These are phyloP conservation scores for Hippophae tibetana DNA, from an alignment of 306 rosid genomes.

Conservation along the genomic window DNA sequence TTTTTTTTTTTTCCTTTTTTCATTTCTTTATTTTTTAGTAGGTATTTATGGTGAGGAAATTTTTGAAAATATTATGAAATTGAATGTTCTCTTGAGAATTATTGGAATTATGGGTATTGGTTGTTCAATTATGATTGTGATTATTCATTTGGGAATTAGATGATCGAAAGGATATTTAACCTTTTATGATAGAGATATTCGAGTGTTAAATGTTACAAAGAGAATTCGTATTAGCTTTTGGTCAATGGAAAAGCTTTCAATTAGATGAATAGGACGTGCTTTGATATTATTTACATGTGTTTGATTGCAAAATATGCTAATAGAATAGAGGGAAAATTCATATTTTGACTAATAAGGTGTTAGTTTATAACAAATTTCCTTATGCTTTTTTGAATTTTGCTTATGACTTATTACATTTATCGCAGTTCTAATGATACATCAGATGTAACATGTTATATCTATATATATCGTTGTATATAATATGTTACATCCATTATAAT, in stretches of 20 bases:
- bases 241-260: background rate
- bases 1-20: slow-evolving; percentile 20
- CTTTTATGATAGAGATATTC: background rate
- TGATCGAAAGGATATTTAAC: background rate
- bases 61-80: background rate
- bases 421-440: too few relatives aligned
- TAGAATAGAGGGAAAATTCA: background rate
- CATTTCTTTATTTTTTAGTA: background rate
- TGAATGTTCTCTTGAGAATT: background rate
- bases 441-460: too few relatives aligned
- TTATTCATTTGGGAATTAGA: background rate
- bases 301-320: background rate
- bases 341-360: background rate
- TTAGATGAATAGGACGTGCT: background rate
- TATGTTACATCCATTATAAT: too few relatives aligned
- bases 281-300: background rate
- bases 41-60: background rate
- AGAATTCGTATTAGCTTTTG: too few relatives aligned
- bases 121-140: background rate
- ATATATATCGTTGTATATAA: too few relatives aligned
- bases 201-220: too few relatives aligned
- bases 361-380: background rate
- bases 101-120: background rate
- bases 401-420: too few relatives aligned
- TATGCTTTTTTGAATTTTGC: background rate